A percentile compares a stretch with the other conserved stretches of the same genome.
These are phyloP conservation scores for Cetradonia linearis DNA, from an alignment of 495 filamentous ascomycete species.

Conservation along the genomic window DNA sequence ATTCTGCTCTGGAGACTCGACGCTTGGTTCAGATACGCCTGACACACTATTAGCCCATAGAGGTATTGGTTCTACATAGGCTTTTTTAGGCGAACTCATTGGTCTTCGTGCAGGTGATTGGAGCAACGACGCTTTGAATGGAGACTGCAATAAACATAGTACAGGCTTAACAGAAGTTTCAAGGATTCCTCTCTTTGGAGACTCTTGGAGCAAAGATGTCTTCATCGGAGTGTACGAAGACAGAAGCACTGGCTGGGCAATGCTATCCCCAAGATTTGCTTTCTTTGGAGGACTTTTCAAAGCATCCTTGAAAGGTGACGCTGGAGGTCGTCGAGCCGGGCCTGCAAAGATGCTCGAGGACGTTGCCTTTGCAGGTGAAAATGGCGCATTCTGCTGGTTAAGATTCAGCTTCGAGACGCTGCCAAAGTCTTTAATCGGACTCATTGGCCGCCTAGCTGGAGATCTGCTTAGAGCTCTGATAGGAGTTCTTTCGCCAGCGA, in stretches of 20 bases:
- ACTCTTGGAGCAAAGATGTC: conserved; percentile 33
- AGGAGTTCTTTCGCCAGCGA: conserved; percentile 35
- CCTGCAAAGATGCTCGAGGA: conserved; percentile 33
- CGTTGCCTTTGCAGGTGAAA: conserved; percentile 19
- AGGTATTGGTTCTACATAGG: neutral
- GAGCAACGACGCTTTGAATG: conserved; percentile 22
- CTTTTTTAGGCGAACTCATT: conserved; percentile 10
- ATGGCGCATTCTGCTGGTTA: conserved; percentile 25
- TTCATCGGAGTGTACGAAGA: conserved; percentile 22
- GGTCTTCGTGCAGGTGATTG: conserved; percentile 24
- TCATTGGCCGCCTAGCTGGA: conserved; percentile 32
- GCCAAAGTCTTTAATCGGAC: conserved; percentile 24
- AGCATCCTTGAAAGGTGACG: conserved; percentile 42
- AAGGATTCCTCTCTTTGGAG: conserved; percentile 37
- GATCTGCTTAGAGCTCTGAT: conserved; percentile 32
- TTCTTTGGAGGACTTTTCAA: conserved; percentile 31
- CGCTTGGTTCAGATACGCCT: conserved; percentile 7
- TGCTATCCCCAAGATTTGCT: conserved; percentile 14
- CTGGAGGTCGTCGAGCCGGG: conserved; percentile 40
- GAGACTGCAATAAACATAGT: conserved; percentile 29
- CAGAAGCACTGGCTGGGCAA: conserved; percentile 16
- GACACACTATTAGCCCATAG: neutral
- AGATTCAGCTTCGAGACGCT: conserved; percentile 33
- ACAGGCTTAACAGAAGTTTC: conserved; percentile 31
- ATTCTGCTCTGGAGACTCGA: conserved; percentile 10